Percentiles rank a stretch among this genome's conserved stretches.
Evolutionary conservation across 2,329 filamentous ascomycete species (phyloP).

Genomic region (Penicillium freii): DNA sequence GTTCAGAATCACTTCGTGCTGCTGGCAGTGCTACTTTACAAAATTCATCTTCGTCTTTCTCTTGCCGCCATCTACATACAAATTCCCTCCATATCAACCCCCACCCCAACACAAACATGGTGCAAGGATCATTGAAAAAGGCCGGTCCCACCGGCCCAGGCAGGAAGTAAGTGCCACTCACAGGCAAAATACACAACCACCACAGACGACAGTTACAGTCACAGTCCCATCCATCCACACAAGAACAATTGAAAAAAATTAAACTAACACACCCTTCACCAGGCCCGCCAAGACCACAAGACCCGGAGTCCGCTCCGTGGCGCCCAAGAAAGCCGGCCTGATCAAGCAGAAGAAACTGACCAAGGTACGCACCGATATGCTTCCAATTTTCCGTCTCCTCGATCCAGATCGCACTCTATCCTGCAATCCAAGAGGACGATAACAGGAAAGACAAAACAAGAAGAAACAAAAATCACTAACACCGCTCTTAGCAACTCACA

Average conservation of each 20-base stretch:
- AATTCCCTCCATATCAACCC: not conserved
- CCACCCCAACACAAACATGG: slow-evolving; percentile 35
- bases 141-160: slow-evolving; percentile 33
- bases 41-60: not conserved
- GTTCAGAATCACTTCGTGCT: slow-evolving; percentile 15
- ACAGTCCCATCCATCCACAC: not conserved
- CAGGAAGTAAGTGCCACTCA: slow-evolving; percentile 32
- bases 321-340: slow-evolving; percentile 63
- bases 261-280: not conserved
- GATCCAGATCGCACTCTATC: not conserved
- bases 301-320: slow-evolving; percentile 61
- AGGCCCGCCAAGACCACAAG: slow-evolving; percentile 48
- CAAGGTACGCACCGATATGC: slow-evolving; percentile 47
- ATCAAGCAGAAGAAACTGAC: slow-evolving; percentile 62
- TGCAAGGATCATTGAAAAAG: slow-evolving; percentile 52
- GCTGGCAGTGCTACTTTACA: slow-evolving; percentile 17
- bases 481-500: slow-evolving; percentile 53
- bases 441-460: not conserved
- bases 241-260: not conserved
- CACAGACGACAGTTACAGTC: not conserved
- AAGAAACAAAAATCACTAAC: not conserved
- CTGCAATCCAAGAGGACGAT: not conserved
- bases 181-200: not conserved
- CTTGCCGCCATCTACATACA: not conserved
- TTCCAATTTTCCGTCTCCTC: not conserved